Evolutionary conservation across 1,139 yeast genomes (phyloP).

Genomic region (Candida glucosophila): DNA sequence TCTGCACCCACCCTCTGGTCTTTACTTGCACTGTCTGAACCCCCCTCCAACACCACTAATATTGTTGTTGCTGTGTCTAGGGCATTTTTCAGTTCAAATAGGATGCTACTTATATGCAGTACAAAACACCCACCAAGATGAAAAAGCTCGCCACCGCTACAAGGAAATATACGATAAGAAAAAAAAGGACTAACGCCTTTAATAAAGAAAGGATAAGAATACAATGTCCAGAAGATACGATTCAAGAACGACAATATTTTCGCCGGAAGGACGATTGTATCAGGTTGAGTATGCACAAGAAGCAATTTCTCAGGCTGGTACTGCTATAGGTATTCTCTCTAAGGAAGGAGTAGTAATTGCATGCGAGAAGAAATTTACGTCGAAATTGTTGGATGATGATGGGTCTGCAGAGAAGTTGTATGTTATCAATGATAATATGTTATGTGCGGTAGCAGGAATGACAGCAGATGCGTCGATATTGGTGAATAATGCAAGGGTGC

Average conservation of each 20-base stretch:
- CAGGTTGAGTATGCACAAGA: conserved; percentile 96
- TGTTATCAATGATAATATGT: conserved; percentile 69
- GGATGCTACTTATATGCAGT: no score
- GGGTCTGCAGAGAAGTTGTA: conserved; percentile 90
- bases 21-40: no score
- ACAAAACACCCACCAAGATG: no score
- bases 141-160: conserved; percentile 1
- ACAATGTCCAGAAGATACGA: conserved; percentile 58
- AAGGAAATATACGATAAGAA: neutral
- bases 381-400: conserved; percentile 88
- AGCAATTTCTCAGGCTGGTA: conserved; percentile 96
- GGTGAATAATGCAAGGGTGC: conserved; percentile 77
- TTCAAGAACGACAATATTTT: conserved; percentile 95
- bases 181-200: neutral
- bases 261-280: conserved; percentile 96
- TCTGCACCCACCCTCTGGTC: no score
- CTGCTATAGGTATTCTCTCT: conserved; percentile 91
- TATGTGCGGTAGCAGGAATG: conserved; percentile 97
- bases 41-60: no score
- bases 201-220: conserved; percentile 1
- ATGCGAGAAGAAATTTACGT: conserved; percentile 91
- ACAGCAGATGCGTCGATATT: conserved; percentile 94
- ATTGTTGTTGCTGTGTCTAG: no score
- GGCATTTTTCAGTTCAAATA: no score
- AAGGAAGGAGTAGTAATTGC: conserved; percentile 92